Evolutionary conservation across 805 yeast genomes (phyloP).

Genomic region (Saccharomycopsis fibuligera): DNA sequence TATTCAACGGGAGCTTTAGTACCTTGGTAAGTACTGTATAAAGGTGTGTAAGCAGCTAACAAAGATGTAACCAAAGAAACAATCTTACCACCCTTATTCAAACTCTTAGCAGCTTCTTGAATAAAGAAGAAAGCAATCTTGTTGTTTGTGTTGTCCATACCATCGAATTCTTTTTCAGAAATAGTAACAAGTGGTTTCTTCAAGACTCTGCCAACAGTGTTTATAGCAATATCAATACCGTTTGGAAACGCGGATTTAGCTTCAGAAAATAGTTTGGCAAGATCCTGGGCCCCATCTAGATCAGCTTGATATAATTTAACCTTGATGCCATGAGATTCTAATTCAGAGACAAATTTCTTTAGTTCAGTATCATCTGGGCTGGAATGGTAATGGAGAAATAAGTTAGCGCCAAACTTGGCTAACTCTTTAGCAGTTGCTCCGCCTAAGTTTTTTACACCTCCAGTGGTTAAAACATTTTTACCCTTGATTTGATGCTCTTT

Average conservation of each 20-base stretch:
- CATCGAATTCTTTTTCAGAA: slow-evolving; percentile 48
- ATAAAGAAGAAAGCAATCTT: slow-evolving; percentile 57
- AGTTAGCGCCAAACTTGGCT: slow-evolving; percentile 47
- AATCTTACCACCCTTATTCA: slow-evolving; percentile 48
- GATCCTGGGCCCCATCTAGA: slow-evolving; percentile 37
- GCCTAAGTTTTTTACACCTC: slow-evolving; percentile 60
- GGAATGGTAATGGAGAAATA: slow-evolving; percentile 53
- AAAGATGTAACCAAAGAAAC: slow-evolving; percentile 56
- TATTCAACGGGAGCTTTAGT: slow-evolving; percentile 51
- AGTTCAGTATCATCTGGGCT: slow-evolving; percentile 30
- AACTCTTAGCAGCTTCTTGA: slow-evolving; percentile 45
- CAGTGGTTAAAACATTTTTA: slow-evolving; percentile 49
- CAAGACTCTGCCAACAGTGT: slow-evolving; percentile 61
- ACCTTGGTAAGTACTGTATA: slow-evolving; percentile 49
- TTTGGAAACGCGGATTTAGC: slow-evolving; percentile 34
- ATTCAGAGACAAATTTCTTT: slow-evolving; percentile 27
- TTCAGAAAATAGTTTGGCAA: slow-evolving; percentile 38
- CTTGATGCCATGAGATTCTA: slow-evolving; percentile 31
- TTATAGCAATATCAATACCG: slow-evolving; percentile 60
- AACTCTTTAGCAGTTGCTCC: slow-evolving; percentile 45
- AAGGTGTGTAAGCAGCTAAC: slow-evolving; percentile 57
- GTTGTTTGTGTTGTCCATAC: slow-evolving; percentile 47
- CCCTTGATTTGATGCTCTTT: slow-evolving; percentile 26
- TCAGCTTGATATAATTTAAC: slow-evolving; percentile 39
- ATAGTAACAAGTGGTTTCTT: slow-evolving; percentile 53